phyloP scores from a whole-genome alignment of 2,329 filamentous ascomycete species.

The Diaporthe sp. region DNA sequence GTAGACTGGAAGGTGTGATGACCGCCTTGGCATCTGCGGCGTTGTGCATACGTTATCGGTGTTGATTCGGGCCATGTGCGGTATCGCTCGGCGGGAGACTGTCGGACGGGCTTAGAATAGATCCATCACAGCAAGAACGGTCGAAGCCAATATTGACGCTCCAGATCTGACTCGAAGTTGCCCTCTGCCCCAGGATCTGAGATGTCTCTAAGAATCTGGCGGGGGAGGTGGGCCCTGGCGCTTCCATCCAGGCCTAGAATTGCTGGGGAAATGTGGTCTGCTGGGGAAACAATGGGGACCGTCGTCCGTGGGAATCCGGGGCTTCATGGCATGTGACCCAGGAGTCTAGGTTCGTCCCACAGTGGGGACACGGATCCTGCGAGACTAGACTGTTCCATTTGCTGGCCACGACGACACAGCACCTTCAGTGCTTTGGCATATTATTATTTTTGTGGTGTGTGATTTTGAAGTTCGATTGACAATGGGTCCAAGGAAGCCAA shows the following conservation, averaged over 20 bases:
- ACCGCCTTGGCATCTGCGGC: not conserved
- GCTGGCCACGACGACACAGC: too few relatives aligned
- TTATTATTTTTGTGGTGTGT: not conserved
- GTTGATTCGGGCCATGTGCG: too few relatives aligned
- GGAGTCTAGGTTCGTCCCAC: not conserved
- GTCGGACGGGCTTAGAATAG: too few relatives aligned
- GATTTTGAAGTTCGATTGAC: not conserved
- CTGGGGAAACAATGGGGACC: slow-evolving; percentile 25
- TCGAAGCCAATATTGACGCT: not conserved
- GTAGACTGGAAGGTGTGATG: not conserved
- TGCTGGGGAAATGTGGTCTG: slow-evolving; percentile 22
- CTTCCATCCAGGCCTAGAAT: slow-evolving; percentile 1
- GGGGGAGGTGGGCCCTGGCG: slow-evolving; percentile 23
- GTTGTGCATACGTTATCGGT: not conserved
- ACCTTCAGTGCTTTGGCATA: not conserved
- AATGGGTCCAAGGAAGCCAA: not conserved
- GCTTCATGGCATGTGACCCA: not conserved
- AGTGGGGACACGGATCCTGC: not conserved
- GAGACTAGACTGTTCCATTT: not conserved
- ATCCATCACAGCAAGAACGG: too few relatives aligned
- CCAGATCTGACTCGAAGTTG: not conserved
- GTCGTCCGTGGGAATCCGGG: not conserved
- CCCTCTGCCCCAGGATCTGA: slow-evolving; percentile 6
- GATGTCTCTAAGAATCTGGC: not conserved
- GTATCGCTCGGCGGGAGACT: too few relatives aligned